Evolutionary conservation across 1,284 basidiomycete genomes (phyloP), one percentile per base, ranked within the genome.

Genomic region (Pulveroboletus sp.): DNA sequence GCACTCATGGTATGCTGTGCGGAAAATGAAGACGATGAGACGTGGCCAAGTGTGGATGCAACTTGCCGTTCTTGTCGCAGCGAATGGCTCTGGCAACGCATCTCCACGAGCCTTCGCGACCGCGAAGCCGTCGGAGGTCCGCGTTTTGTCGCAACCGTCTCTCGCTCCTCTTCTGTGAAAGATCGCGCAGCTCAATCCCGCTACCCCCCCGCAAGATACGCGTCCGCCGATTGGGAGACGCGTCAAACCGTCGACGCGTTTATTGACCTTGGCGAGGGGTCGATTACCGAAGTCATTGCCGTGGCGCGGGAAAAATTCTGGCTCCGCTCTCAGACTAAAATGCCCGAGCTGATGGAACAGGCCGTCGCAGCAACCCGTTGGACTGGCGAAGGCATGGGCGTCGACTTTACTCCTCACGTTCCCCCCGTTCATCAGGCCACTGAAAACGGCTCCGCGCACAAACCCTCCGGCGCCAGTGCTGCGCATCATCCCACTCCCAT

Each of bases 241-340:
- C 77, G 83, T 47, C 78, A 78, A 61, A 71, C 74, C 3, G 70
- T 90, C 7, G 85, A 86, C 53, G 76, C 78, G 15, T 90, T 87
- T 71, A 69, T 90, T 43, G 87, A 89, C 52, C 73, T 84, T 19
- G 86, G 81, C 4, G 88, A 91, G 60, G 88, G 88, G n/a, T 78
- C 75, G 3, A 78, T 89, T 54, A 63, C 68, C 32, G 83, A 87
- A 47, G 82, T 89, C n/a, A 67, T 89, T 35, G 66, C 65, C 43
- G 66, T 84, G 29, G 84, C 83, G 32, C 75, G 80, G 58, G 88
- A 90, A 67, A 86, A 87, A 69, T 74, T 77, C 52, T 91, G 88
- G 88, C 68, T 90, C 48, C 74, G 82, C 43, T 77, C 73, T 51
- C 71, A 82, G 65, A 90, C 87, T 0, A 83, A 83, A 60, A 75